Evolutionary conservation across 805 yeast genomes (phyloP).

Genomic region (Candida nanaspora): DNA sequence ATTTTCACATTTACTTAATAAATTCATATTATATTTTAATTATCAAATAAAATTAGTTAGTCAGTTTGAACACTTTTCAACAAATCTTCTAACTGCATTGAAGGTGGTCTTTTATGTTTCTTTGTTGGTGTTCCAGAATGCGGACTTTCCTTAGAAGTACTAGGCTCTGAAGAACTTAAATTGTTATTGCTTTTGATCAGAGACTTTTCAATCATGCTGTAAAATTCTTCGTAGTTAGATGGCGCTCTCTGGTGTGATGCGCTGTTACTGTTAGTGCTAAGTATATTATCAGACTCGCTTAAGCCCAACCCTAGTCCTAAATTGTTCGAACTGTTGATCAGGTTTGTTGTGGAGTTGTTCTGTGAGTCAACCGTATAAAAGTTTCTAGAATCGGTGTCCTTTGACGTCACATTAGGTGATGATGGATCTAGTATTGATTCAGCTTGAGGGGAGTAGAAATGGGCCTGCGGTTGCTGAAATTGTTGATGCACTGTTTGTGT

Average conservation of each 20-base stretch:
- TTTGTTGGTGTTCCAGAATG: neutral
- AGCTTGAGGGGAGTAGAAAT: constrained; percentile 1
- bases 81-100: constrained; percentile 29
- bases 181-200: neutral
- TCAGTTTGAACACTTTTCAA: constrained; percentile 6
- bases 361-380: neutral
- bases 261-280: no score
- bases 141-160: neutral
- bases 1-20: no score
- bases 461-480: neutral
- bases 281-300: neutral
- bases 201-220: neutral
- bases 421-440: constrained; percentile 1
- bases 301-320: neutral
- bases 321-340: neutral
- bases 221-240: neutral
- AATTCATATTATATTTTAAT: no score
- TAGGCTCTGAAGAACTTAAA: no score
- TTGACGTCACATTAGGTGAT: neutral
- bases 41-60: no score
- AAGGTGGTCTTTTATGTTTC: constrained; percentile 26
- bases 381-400: neutral
- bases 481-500: constrained; percentile 5
- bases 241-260: neutral
- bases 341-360: neutral